Percentiles rank a stretch among this genome's conserved stretches.
These are phyloP conservation scores for Fomitopsis palustris DNA, from an alignment of 1,284 basidiomycete species.

Conservation along the genomic window DNA sequence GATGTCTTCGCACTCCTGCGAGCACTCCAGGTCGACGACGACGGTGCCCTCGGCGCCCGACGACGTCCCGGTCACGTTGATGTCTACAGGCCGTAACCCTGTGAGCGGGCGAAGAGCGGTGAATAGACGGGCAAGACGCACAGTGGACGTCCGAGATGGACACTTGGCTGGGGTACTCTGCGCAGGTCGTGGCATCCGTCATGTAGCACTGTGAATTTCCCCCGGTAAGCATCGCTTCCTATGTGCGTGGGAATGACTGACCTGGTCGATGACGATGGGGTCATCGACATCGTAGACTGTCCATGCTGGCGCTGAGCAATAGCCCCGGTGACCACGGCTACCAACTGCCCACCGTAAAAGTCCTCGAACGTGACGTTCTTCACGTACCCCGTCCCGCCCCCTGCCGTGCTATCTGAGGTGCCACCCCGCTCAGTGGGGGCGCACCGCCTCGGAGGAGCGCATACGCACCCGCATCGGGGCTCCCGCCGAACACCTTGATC, in stretches of 20 bases:
- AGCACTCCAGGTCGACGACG: slow-evolving; percentile 38
- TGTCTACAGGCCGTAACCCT: slow-evolving; percentile 16
- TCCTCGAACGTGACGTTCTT: slow-evolving; percentile 51
- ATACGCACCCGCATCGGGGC: slow-evolving; percentile 23
- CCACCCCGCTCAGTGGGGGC: too few species aligned
- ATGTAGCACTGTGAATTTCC: slow-evolving; percentile 48
- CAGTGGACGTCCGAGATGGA: slow-evolving; percentile 41
- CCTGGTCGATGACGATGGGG: slow-evolving; percentile 55
- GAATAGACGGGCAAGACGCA: slow-evolving; percentile 9
- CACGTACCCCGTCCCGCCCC: slow-evolving; percentile 59
- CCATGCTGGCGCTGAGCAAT: too few species aligned
- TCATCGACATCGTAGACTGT: slow-evolving; percentile 47
- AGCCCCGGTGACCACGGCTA: too few species aligned
- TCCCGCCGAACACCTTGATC: slow-evolving; percentile 65
- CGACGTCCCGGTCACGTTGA: slow-evolving; percentile 37
- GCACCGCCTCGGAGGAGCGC: too few species aligned
- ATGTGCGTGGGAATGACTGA: slow-evolving; percentile 7
- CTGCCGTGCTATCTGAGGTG: slow-evolving; percentile 30
- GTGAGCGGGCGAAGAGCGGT: not conserved
- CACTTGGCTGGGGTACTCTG: slow-evolving; percentile 50
- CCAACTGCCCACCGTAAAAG: slow-evolving; percentile 31
- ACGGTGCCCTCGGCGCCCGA: slow-evolving; percentile 33
- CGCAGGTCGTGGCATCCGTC: slow-evolving; percentile 41
- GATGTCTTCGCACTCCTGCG: slow-evolving; percentile 34
- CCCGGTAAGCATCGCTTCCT: not conserved